Conservation (phyloP, 192 early-diverging fungal genomes). For the Mortierella hygrophila region DNA sequence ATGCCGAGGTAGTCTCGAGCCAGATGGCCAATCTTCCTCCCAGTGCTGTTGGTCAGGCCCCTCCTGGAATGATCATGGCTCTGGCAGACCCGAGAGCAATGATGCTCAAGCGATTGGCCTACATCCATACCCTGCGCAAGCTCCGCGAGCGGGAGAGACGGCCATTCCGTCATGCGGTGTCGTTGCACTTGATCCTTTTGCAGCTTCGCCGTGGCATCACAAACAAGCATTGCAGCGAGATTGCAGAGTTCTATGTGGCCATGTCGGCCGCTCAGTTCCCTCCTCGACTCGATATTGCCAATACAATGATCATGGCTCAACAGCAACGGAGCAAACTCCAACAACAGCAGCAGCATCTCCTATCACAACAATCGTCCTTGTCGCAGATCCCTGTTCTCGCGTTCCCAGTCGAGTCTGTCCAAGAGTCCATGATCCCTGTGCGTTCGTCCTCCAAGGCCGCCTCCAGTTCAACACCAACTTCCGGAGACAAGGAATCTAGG, state of each 20-base stretch:
- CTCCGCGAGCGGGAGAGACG: slow-evolving; percentile 30
- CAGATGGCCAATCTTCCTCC: not conserved
- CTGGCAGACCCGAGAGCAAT: slow-evolving; percentile 23
- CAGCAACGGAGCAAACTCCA: slow-evolving; percentile 6
- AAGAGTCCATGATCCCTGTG: not conserved
- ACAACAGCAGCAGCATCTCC: slow-evolving; percentile 16
- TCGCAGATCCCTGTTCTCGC: not conserved
- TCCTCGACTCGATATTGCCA: slow-evolving; percentile 15
- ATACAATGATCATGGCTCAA: slow-evolving; percentile 8
- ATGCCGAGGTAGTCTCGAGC: not conserved
- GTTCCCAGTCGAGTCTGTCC: not conserved
- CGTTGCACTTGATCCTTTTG: slow-evolving; percentile 30
- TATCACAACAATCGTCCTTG: not conserved
- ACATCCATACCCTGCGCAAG: slow-evolving; percentile 33
- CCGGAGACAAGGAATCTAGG: slow-evolving; percentile 22
- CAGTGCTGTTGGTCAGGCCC: not conserved
- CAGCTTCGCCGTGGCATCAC: slow-evolving; percentile 28
- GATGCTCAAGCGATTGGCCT: slow-evolving; percentile 35
- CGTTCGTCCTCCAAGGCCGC: not conserved
- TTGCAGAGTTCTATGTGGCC: slow-evolving; percentile 38
- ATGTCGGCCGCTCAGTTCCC: slow-evolving; percentile 32
- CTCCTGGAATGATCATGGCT: not conserved
- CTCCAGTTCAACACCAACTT: not conserved
- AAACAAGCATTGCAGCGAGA: slow-evolving; percentile 37
- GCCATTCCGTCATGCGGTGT: slow-evolving; percentile 32